Conservation (phyloP, 2,329 filamentous ascomycete species). For the Tolypocladium nubicola region DNA sequence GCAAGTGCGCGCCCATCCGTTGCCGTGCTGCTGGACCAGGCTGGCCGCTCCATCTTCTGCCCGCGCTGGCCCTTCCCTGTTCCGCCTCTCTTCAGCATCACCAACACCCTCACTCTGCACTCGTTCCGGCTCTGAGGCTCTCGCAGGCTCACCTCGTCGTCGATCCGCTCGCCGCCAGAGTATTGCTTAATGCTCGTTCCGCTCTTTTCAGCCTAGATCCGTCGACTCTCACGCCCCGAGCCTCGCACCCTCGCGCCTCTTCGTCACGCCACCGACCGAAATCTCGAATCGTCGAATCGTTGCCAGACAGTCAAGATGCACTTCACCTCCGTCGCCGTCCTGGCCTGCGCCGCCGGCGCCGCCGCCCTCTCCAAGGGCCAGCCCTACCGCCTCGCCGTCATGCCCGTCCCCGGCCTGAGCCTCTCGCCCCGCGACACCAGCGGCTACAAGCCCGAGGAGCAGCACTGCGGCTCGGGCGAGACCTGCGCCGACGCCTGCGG, state of each 20-base stretch:
- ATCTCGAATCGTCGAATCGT: background rate
- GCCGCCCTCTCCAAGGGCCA: conserved; percentile 13
- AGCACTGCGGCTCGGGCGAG: conserved; percentile 34
- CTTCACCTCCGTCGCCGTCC: conserved; percentile 22
- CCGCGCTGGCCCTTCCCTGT: background rate
- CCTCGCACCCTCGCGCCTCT: background rate
- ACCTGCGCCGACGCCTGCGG: conserved; percentile 48
- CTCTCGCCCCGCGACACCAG: conserved; percentile 31
- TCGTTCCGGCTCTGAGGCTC: background rate
- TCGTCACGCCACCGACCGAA: background rate
- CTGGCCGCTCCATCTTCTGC: background rate
- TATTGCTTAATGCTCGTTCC: conserved; percentile 17
- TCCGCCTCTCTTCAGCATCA: background rate
- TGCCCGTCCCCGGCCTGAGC: conserved; percentile 26
- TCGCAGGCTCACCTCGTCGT: conserved; percentile 1
- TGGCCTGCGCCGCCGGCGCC: conserved; percentile 19
- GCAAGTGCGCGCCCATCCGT: background rate
- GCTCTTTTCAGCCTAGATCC: conserved; percentile 2
- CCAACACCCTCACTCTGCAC: background rate
- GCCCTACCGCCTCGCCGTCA: conserved; percentile 27
- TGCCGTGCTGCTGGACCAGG: background rate
- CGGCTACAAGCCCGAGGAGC: conserved; percentile 39
- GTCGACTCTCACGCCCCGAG: background rate
- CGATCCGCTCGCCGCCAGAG: conserved; percentile 10
- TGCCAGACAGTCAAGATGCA: conserved; percentile 18